These are phyloP conservation scores for Fomitopsis betulina DNA, from an alignment of 1,284 basidiomycete species.

Conservation along the genomic window DNA sequence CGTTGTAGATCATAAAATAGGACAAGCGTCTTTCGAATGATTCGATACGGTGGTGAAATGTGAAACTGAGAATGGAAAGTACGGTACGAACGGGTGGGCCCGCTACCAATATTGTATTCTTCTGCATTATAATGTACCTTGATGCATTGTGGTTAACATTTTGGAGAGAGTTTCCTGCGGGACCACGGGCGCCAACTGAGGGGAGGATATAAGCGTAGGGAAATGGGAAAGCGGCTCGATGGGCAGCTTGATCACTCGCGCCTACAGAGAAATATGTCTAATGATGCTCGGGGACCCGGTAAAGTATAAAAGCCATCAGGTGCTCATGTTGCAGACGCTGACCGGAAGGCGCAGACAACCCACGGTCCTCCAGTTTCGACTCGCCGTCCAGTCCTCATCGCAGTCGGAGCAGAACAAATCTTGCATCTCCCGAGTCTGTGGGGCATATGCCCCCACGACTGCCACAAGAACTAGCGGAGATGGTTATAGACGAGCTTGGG, in stretches of 20 bases:
- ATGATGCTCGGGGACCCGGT: background rate
- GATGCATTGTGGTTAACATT: background rate
- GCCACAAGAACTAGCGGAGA: conserved; percentile 8
- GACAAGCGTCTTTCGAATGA: too few species aligned
- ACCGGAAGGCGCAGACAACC: background rate
- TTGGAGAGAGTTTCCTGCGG: background rate
- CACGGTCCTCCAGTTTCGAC: background rate
- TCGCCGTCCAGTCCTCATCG: background rate
- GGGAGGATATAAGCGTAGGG: too few species aligned
- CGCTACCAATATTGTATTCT: background rate
- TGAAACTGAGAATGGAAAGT: too few species aligned
- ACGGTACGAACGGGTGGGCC: too few species aligned
- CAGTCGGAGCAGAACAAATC: background rate
- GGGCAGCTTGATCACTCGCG: background rate
- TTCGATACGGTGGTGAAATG: too few species aligned
- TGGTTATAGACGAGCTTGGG: conserved; percentile 9
- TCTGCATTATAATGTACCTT: too few species aligned
- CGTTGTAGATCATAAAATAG: too few species aligned
- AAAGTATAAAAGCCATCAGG: background rate
- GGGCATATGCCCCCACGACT: conserved; percentile 1
- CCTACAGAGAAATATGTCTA: background rate
- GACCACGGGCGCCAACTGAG: too few species aligned
- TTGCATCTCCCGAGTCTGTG: background rate
- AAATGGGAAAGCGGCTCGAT: background rate
- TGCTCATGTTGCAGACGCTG: background rate